Evolutionary conservation across 345 rosid genomes (phyloP), one percentile per base, ranked within the genome.

Genomic region (Brassica carinata): DNA sequence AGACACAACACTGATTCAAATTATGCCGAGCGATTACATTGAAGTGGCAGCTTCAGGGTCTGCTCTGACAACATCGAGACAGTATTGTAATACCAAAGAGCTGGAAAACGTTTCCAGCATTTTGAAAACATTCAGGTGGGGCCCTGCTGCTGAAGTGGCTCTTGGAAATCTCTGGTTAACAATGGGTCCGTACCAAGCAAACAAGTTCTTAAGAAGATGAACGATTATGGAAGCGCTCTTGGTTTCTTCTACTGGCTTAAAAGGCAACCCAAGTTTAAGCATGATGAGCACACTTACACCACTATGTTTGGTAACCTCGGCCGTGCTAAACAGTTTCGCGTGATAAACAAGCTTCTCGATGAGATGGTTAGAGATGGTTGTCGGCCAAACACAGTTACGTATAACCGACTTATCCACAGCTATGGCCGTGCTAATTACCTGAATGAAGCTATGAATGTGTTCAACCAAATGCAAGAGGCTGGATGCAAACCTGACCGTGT

Each of bases 271-370:
- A 85, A 91, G 40, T 94, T 88, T 87, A 90, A 90, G 87, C 98
- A 94, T 61, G 98, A 92, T 82, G 92, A 87, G 48, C 94, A 94
- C 76, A 94, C 98, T 73, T 94, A 91, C 81, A 94, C 98, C 61
- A 94, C 98, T 34, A 92, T 94, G 98, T 88, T 92, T 27, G 98
- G 98, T 68, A 89, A 92, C 77, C 95, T 92, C 65, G 98, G 98
- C 29, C 97, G 93, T 75, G 88, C 94, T 2, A 91, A 79, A 86
- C 94, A 91, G 83, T 94, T 94, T 76, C 86, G 82, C 58, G 78
- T 82, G 4, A 90, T 94, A 79, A 79, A 91, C 83, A 89, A 82
- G 76, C 86, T 94, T 78, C 92, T 92, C 53, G 91, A 87, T 70
- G 89, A 92, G 86, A 94, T 94, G 98, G 86, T 86, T 67, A 79